phyloP scores from a whole-genome alignment of 495 filamentous ascomycete genomes.

The Tuber indicum region DNA sequence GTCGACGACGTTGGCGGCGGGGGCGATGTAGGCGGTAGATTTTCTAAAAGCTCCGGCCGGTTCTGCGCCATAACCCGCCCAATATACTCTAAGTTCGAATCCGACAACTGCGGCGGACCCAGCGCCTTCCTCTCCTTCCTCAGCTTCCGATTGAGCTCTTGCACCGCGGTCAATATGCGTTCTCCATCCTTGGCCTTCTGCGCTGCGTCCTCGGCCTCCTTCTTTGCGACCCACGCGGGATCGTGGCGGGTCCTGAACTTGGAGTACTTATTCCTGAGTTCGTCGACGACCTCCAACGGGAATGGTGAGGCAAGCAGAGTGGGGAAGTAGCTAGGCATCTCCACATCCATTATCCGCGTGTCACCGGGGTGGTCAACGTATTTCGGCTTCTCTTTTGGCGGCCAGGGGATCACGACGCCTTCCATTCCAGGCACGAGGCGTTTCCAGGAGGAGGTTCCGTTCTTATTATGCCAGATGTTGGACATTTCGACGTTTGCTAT shows the following conservation, averaged over 20 bases:
- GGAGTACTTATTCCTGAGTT: slow-evolving; percentile 78
- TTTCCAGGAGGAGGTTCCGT: slow-evolving; percentile 45
- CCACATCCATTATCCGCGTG: slow-evolving; percentile 68
- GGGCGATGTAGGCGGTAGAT: slow-evolving; percentile 12
- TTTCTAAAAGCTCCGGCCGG: slow-evolving; percentile 43
- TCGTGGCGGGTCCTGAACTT: slow-evolving; percentile 78
- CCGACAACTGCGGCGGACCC: slow-evolving; percentile 49
- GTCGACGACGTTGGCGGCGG: neutral
- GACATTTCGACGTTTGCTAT: slow-evolving; percentile 58
- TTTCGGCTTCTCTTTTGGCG: slow-evolving; percentile 48
- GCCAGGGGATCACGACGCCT: slow-evolving; percentile 69
- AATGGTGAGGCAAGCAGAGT: slow-evolving; percentile 70
- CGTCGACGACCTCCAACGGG: slow-evolving; percentile 70
- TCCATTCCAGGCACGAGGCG: slow-evolving; percentile 54
- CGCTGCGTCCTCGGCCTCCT: slow-evolving; percentile 54
- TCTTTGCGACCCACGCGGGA: slow-evolving; percentile 56
- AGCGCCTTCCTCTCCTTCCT: slow-evolving; percentile 46
- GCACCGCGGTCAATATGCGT: slow-evolving; percentile 44
- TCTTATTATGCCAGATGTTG: slow-evolving; percentile 47
- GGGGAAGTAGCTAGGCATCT: slow-evolving; percentile 66
- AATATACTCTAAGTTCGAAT: slow-evolving; percentile 59
- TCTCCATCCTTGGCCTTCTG: slow-evolving; percentile 50
- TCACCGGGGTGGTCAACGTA: slow-evolving; percentile 56
- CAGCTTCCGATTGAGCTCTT: slow-evolving; percentile 44
- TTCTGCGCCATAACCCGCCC: slow-evolving; percentile 60